Evolutionary conservation across 805 yeast genomes (phyloP).

Genomic region (Zygosaccharomyces lentus): DNA sequence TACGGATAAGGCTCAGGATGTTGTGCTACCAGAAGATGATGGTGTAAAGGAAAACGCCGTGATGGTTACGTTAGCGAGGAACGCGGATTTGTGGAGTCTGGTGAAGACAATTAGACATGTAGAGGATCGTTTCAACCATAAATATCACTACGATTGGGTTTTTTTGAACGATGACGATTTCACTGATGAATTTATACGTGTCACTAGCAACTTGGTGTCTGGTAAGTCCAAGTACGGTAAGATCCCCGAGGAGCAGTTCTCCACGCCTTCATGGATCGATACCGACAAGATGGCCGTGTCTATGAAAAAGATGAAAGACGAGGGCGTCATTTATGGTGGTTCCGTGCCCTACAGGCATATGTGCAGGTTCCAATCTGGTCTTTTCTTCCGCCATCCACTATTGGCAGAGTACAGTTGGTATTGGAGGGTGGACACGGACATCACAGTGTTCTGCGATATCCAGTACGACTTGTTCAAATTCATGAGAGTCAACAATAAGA

Average conservation of each 20-base stretch:
- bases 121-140: conserved; percentile 61
- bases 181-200: conserved; percentile 47
- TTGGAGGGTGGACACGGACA: conserved; percentile 77
- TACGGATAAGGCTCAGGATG: conserved; percentile 31
- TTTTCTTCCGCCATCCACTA: conserved; percentile 58
- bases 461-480: conserved; percentile 57
- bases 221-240: conserved; percentile 61
- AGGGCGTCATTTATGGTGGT: conserved; percentile 52
- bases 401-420: conserved; percentile 59
- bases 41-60: conserved; percentile 54
- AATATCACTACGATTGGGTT: conserved; percentile 71
- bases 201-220: conserved; percentile 48
- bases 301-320: conserved; percentile 42
- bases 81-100: conserved; percentile 55
- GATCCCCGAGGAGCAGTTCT: conserved; percentile 64
- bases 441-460: conserved; percentile 56
- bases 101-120: conserved; percentile 56
- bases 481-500: conserved; percentile 51
- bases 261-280: conserved; percentile 63
- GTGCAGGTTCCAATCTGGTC: conserved; percentile 49
- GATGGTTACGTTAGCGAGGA: conserved; percentile 65
- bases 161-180: conserved; percentile 70
- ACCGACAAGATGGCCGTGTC: conserved; percentile 43
- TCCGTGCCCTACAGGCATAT: conserved; percentile 65
- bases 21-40: conserved; percentile 30